Evolutionary conservation across 768 basidiomycete genomes (phyloP).

Genomic region (Leccinum arenicola): DNA sequence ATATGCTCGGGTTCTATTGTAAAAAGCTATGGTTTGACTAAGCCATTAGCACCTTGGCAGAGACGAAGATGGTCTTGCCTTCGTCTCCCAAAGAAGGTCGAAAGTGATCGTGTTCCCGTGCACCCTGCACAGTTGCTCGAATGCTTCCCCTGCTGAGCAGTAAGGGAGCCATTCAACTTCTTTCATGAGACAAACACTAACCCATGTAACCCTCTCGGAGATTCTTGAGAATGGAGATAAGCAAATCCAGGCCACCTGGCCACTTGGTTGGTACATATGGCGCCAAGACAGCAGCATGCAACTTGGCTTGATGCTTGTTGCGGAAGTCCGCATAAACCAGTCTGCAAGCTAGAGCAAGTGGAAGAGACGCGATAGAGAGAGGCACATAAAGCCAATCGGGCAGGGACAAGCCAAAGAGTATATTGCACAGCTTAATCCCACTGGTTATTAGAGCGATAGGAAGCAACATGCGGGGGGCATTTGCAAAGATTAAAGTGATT

Average conservation of each 20-base stretch:
- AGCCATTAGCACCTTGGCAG: not conserved
- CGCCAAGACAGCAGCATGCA: conserved; percentile 29
- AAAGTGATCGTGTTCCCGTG: conserved; percentile 35
- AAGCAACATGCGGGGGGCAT: conserved; percentile 19
- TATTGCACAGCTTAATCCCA: conserved; percentile 6
- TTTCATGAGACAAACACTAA: conserved; percentile 7
- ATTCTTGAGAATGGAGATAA: conserved; percentile 19
- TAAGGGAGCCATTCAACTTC: not conserved
- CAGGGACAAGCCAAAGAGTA: conserved; percentile 1
- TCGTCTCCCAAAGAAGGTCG: conserved; percentile 36
- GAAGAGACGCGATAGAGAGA: conserved; percentile 20
- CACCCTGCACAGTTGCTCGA: conserved; percentile 20
- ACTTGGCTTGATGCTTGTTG: conserved; percentile 8
- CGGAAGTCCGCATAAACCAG: conserved; percentile 6
- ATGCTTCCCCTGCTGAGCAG: conserved; percentile 25
- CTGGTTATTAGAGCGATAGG: conserved; percentile 11
- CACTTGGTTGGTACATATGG: conserved; percentile 31
- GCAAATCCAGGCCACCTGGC: conserved; percentile 36
- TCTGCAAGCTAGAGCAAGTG: conserved; percentile 15
- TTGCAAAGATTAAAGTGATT: conserved; percentile 22
- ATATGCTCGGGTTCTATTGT: conserved; percentile 47
- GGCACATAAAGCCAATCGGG: conserved; percentile 12
- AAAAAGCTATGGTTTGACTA: conserved; percentile 31
- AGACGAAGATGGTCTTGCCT: conserved; percentile 25
- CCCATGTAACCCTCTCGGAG: conserved; percentile 25